Percentiles rank a stretch among this genome's conserved stretches.
These are phyloP conservation scores for Penicillium turbatum DNA, from an alignment of 495 filamentous ascomycete genomes.

Conservation along the genomic window DNA sequence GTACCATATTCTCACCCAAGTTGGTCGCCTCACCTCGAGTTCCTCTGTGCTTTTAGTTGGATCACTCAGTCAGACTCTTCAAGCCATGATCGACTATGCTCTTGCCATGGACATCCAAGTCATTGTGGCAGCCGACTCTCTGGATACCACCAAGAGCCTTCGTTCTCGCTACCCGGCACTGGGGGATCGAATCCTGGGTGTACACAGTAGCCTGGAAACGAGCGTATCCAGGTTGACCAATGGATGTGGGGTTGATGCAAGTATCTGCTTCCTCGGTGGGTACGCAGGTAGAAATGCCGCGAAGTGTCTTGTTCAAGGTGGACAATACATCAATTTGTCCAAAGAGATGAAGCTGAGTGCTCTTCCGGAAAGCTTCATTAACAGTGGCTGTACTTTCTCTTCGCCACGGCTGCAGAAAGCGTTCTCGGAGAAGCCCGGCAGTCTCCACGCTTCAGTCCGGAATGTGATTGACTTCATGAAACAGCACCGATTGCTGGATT, in stretches of 20 bases:
- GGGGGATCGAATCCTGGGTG: constrained; percentile 9
- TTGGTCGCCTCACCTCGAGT: constrained; percentile 8
- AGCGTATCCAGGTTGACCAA: constrained; percentile 17
- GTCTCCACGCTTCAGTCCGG: constrained; percentile 12
- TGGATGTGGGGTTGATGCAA: constrained; percentile 19
- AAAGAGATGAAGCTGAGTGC: constrained; percentile 21
- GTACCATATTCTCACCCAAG: constrained; percentile 14
- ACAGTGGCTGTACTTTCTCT: constrained; percentile 21
- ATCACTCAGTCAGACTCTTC: constrained; percentile 16
- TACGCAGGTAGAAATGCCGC: constrained; percentile 20
- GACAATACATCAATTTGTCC: constrained; percentile 22
- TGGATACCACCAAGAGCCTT: constrained; percentile 6
- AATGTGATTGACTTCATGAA: constrained; percentile 18
- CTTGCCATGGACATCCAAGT: constrained; percentile 12
- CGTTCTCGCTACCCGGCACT: constrained; percentile 10
- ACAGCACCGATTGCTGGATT: constrained; percentile 10
- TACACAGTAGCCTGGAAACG: constrained; percentile 11
- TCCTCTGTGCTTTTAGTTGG: constrained; percentile 19
- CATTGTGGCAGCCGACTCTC: constrained; percentile 18
- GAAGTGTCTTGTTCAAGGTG: constrained; percentile 16
- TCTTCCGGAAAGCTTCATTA: constrained; percentile 19
- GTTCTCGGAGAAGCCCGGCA: constrained; percentile 14
- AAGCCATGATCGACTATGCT: constrained; percentile 18
- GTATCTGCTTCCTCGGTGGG: constrained; percentile 16
- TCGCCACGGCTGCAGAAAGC: constrained; percentile 8